These are phyloP conservation scores for Lycium barbarum DNA, from an alignment of 257 asterid species.

Conservation along the genomic window DNA sequence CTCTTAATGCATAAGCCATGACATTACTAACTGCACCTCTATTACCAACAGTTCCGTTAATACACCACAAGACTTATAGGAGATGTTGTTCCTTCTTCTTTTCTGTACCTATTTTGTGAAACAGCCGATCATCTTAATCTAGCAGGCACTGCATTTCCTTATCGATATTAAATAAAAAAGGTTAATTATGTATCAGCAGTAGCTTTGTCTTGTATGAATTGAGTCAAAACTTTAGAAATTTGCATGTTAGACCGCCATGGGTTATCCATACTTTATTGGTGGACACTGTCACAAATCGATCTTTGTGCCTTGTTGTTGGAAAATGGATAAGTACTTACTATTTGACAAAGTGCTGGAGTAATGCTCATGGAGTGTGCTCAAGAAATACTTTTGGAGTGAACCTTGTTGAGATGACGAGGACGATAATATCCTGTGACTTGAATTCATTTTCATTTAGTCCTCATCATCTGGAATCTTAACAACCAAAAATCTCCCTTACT, in stretches of 20 bases:
- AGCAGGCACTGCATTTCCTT: not conserved
- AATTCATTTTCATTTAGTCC: too few relatives aligned
- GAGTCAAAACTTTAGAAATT: not conserved
- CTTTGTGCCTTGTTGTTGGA: not conserved
- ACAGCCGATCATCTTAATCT: not conserved
- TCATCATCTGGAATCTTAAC: too few relatives aligned
- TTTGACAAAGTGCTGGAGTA: not conserved
- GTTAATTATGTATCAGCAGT: not conserved
- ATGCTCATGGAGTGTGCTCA: not conserved
- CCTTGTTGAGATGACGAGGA: too few relatives aligned
- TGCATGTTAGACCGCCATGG: not conserved
- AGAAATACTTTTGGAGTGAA: not conserved
- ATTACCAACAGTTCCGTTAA: not conserved
- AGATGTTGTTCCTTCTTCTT: not conserved
- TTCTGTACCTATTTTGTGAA: not conserved
- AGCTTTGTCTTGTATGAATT: not conserved
- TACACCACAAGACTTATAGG: not conserved
- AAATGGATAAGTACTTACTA: not conserved
- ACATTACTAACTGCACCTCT: conserved; percentile 16
- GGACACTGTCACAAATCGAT: not conserved
- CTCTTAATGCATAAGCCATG: not conserved
- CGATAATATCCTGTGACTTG: too few relatives aligned
- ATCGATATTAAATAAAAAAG: not conserved
- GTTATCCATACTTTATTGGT: not conserved
- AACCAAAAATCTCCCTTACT: too few relatives aligned